phyloP scores from a whole-genome alignment of 108 stramenopile genomes.

The Stephanodiscus minutulus region DNA sequence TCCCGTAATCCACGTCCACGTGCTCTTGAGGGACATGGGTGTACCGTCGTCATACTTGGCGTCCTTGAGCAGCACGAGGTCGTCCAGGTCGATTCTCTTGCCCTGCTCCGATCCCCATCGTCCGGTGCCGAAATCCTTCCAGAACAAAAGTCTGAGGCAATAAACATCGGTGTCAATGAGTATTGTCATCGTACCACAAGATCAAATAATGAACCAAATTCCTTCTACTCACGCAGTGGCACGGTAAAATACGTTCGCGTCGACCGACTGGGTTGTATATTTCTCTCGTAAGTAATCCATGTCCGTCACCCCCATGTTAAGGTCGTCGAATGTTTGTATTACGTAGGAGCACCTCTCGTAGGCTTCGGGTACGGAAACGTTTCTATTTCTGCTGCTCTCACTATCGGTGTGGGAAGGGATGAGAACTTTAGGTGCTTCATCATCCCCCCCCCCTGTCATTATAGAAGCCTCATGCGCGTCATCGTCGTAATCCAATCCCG shows the following conservation, averaged over 20 bases:
- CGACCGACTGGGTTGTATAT: slow-evolving; percentile 45
- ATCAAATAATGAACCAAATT: too few relatives aligned
- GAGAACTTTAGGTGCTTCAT: background rate
- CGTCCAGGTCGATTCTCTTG: slow-evolving; percentile 31
- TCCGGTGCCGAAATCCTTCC: slow-evolving; percentile 55
- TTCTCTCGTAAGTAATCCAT: slow-evolving; percentile 34
- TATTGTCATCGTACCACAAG: too few relatives aligned
- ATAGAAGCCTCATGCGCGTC: background rate
- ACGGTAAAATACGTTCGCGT: slow-evolving; percentile 63
- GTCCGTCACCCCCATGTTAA: slow-evolving; percentile 22
- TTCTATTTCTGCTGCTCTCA: background rate
- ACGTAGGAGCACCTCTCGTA: slow-evolving; percentile 51
- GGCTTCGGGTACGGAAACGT: slow-evolving; percentile 24
- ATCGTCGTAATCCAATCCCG: slow-evolving; percentile 6
- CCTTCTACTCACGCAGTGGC: too few relatives aligned
- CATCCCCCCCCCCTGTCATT: background rate
- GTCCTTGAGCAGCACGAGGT: slow-evolving; percentile 28
- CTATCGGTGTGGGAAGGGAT: slow-evolving; percentile 8
- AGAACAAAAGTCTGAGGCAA: slow-evolving; percentile 59
- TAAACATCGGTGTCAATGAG: too few relatives aligned
- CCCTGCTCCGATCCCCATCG: slow-evolving; percentile 35
- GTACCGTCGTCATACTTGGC: slow-evolving; percentile 46
- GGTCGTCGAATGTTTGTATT: slow-evolving; percentile 29
- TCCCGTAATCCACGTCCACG: slow-evolving; percentile 72
- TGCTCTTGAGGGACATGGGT: slow-evolving; percentile 39